Evolutionary conservation across 2,329 filamentous ascomycete genomes (phyloP), one percentile per base, ranked within the genome.

Genomic region (Aspergillus tanneri): DNA sequence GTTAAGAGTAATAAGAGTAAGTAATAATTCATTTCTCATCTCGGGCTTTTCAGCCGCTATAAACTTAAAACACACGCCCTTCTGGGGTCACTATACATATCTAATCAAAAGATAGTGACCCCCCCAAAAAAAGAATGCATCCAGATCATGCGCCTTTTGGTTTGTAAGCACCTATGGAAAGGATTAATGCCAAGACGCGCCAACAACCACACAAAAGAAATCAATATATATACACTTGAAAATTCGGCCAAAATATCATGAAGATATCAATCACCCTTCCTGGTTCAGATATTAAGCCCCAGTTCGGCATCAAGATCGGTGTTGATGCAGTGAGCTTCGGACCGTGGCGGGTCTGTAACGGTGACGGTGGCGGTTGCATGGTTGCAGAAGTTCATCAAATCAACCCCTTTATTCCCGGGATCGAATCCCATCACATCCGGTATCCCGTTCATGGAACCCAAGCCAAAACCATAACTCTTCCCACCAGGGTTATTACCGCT

Each of bases 221-320:
- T 21, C 34, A 28, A 43, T 22, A 21, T 23, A 22, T 41, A 34
- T n/a, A 16, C 18, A 32, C 10, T 36, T 9, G 4, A 25, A 16
- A 25, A 32, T n/a, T n/a, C n/a, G n/a, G n/a, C n/a, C n/a, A n/a
- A n/a, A n/a, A n/a, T n/a, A n/a, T n/a, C 14, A 9, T 16, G 28
- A 34, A 14, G 3, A 7, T 8, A 8, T 12, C 7, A 34, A 18
- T 10, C 30, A 18, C 30, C 14, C 11, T 14, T 7, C 5, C 16
- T 18, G 14, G 30, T 12, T 50, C 28, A 53, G 19, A 60, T 36
- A 36, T 46, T 50, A 30, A 59, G 46, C 3, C 56, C 57, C 30
- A 61, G 49, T 8, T 59, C 59, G 24, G 56, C 46, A 14, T 60
- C 59, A 4, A 60, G 52, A 35, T 52, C 52, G 12, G 53, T 22